These are phyloP conservation scores for Margaritispora aquatica DNA, from an alignment of 495 filamentous ascomycete genomes.

Conservation along the genomic window DNA sequence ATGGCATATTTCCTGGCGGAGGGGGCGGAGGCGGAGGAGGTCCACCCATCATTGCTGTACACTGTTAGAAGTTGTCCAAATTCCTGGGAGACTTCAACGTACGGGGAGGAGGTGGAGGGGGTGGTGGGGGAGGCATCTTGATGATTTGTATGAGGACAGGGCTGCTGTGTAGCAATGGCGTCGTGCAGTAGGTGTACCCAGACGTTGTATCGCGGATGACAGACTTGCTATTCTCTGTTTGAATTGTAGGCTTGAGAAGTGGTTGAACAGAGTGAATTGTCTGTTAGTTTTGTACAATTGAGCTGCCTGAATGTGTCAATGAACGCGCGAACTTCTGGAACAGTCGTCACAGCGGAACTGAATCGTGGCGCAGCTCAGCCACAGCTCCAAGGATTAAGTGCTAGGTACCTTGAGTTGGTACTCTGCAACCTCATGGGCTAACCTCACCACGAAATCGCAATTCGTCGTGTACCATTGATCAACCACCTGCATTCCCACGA, in stretches of 20 bases:
- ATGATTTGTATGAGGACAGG: not conserved
- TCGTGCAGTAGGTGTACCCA: not conserved
- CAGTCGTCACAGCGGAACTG: constrained; percentile 6
- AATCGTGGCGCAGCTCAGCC: constrained; percentile 9
- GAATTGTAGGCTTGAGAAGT: not conserved
- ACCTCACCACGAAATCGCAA: not conserved
- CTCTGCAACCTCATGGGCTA: constrained; percentile 6
- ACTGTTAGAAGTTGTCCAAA: constrained; percentile 49
- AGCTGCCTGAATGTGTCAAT: constrained; percentile 5
- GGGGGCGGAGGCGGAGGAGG: constrained; percentile 65
- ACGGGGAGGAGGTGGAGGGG: constrained; percentile 48
- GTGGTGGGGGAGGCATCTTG: constrained; percentile 58
- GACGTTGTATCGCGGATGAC: not conserved
- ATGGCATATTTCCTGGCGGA: constrained; percentile 37
- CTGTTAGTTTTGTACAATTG: not conserved
- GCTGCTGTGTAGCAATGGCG: not conserved
- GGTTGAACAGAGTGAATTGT: not conserved
- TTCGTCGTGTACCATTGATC: not conserved
- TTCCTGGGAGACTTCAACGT: constrained; percentile 21
- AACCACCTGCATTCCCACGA: constrained; percentile 4
- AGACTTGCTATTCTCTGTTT: not conserved
- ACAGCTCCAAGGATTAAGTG: not conserved
- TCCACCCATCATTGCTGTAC: constrained; percentile 51
- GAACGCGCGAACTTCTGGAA: not conserved
- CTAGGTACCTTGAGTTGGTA: not conserved